Percentiles rank a stretch among this genome's conserved stretches.
Evolutionary conservation across 192 early-diverging fungal genomes (phyloP).

Genomic region (Chytriomyces sp.): DNA sequence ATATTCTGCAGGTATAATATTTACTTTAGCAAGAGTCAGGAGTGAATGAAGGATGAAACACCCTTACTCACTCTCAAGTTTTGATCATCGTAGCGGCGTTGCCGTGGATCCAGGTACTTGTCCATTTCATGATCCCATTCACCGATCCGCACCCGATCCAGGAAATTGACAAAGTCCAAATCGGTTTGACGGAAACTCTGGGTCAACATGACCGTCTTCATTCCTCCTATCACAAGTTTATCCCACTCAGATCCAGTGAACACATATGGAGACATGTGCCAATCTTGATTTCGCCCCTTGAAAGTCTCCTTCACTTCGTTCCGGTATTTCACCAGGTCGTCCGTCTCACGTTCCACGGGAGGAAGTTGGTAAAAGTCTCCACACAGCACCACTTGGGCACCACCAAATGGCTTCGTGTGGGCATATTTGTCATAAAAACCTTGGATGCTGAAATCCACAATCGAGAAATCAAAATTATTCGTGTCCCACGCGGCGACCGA

Average conservation of each 20-base stretch:
- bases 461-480: neutral
- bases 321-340: conserved; percentile 8
- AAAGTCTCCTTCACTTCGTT: neutral
- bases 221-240: conserved; percentile 20
- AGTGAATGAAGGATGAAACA: neutral
- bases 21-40: neutral
- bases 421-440: conserved; percentile 5
- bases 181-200: conserved; percentile 49
- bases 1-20: neutral
- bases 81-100: neutral
- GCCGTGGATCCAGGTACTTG: neutral
- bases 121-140: conserved; percentile 33
- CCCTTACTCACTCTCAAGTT: neutral
- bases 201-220: conserved; percentile 39
- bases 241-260: conserved; percentile 43
- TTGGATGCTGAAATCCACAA: neutral
- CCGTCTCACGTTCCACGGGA: conserved; percentile 33
- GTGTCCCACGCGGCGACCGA: neutral
- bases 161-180: conserved; percentile 33
- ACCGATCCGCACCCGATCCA: conserved; percentile 46
- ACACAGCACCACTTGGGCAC: conserved; percentile 47
- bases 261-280: conserved; percentile 24
- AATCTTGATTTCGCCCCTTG: neutral
- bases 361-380: conserved; percentile 60
- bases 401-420: conserved; percentile 39